Conservation (phyloP, 2,329 filamentous ascomycete species). For the Claviceps pusilla region DNA sequence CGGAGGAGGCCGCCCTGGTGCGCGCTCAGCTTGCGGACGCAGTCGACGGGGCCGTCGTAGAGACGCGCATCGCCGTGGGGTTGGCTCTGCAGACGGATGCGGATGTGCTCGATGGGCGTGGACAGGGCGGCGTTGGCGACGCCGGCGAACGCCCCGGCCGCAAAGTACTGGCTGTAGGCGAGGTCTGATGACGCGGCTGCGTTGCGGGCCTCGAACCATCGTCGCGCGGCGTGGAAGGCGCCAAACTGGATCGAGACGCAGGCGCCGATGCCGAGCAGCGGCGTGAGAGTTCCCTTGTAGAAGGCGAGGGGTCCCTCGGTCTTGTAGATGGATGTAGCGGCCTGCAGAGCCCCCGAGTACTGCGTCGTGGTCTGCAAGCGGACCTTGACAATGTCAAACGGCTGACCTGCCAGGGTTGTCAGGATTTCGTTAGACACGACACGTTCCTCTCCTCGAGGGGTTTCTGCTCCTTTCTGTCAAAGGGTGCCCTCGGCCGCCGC, state of each 20-base stretch:
- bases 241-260: constrained; percentile 98
- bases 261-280: constrained; percentile 86
- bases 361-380: constrained; percentile 78
- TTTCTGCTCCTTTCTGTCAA: constrained; percentile 4
- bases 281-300: constrained; percentile 96
- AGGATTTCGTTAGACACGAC: not conserved
- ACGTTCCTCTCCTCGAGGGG: not conserved
- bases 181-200: constrained; percentile 42
- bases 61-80: constrained; percentile 68
- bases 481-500: not conserved
- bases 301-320: constrained; percentile 83
- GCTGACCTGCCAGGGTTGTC: constrained; percentile 35
- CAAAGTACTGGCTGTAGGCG: constrained; percentile 75
- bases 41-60: constrained; percentile 78
- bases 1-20: constrained; percentile 48
- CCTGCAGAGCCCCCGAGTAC: constrained; percentile 66
- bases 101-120: constrained; percentile 87
- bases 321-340: constrained; percentile 69
- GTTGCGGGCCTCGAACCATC: constrained; percentile 69
- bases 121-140: constrained; percentile 80
- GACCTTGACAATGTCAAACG: constrained; percentile 91
- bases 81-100: constrained; percentile 91
- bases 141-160: constrained; percentile 81
- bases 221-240: constrained; percentile 83
- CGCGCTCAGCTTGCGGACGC: constrained; percentile 65